These are phyloP conservation scores for Pichia sp. DNA, from an alignment of 1,139 yeast species.

Conservation along the genomic window DNA sequence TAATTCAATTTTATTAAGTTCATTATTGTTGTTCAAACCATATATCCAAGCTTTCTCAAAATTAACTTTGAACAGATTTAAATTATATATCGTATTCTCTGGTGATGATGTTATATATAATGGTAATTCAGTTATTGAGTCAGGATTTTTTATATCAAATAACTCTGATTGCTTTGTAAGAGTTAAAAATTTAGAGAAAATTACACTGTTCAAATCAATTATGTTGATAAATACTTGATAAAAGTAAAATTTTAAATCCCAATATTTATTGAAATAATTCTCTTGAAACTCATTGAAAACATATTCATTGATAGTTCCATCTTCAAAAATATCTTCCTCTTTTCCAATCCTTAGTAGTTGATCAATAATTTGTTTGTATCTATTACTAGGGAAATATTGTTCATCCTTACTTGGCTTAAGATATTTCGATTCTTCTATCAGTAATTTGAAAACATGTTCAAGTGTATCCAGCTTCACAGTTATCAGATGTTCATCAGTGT, in stretches of 20 bases:
- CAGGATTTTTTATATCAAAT: conserved; percentile 28
- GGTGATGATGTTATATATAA: conserved; percentile 44
- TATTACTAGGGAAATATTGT: conserved; percentile 55
- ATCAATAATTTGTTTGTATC: conserved; percentile 43
- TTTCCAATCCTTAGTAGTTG: conserved; percentile 36
- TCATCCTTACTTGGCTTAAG: conserved; percentile 44
- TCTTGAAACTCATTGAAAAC: conserved; percentile 54
- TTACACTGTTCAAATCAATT: conserved; percentile 19
- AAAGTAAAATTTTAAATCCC: conserved; percentile 65
- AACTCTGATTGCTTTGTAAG: conserved; percentile 32
- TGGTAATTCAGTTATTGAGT: conserved; percentile 28
- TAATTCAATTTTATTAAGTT: conserved; percentile 43
- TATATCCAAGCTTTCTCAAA: conserved; percentile 64
- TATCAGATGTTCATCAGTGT: conserved; percentile 26
- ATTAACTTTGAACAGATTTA: conserved; percentile 50
- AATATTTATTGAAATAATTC: conserved; percentile 44
- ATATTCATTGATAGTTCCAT: conserved; percentile 47
- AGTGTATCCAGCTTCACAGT: conserved; percentile 55
- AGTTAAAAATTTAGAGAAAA: conserved; percentile 37
- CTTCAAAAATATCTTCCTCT: conserved; percentile 31
- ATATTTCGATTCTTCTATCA: conserved; percentile 52
- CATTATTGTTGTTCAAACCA: conserved; percentile 40
- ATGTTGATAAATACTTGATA: conserved; percentile 33
- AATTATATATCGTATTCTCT: conserved; percentile 36
- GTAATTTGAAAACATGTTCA: conserved; percentile 54